phyloP scores from a whole-genome alignment of 2,329 filamentous ascomycete genomes.

The Escovopsis sp. region DNA sequence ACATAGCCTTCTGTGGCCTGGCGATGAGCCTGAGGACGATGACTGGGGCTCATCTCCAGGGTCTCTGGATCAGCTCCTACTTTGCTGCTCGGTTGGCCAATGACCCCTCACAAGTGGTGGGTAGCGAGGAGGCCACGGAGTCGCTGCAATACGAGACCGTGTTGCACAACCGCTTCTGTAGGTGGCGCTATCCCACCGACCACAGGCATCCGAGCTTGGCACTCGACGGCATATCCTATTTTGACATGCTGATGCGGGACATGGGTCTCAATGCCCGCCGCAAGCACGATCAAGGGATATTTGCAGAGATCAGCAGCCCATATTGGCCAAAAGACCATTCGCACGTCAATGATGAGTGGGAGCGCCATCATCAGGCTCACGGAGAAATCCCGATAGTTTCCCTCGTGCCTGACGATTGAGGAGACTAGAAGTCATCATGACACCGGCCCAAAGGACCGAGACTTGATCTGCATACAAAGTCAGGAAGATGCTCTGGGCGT shows the following conservation, averaged over 20 bases:
- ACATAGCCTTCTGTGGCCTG: conserved; percentile 29
- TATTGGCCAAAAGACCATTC: conserved; percentile 46
- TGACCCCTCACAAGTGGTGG: conserved; percentile 7
- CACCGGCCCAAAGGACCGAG: no score
- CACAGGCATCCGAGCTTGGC: conserved; percentile 51
- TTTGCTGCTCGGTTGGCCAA: conserved; percentile 24
- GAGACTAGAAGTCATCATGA: no score
- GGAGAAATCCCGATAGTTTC: conserved; percentile 4
- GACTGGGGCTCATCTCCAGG: conserved; percentile 28
- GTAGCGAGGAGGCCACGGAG: conserved; percentile 20
- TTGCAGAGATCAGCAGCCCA: conserved; percentile 36
- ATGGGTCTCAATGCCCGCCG: conserved; percentile 42
- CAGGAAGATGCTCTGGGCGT: no score
- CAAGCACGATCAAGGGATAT: conserved; percentile 31
- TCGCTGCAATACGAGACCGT: conserved; percentile 37
- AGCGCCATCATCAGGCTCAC: no score
- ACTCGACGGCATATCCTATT: conserved; percentile 60
- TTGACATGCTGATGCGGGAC: conserved; percentile 53
- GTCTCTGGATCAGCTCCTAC: conserved; percentile 51
- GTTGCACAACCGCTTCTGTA: conserved; percentile 52
- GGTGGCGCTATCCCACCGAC: conserved; percentile 52
- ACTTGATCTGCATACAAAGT: no score
- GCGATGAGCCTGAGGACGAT: conserved; percentile 25
- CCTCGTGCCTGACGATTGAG: no score
- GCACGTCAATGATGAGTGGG: conserved; percentile 38